Base-by-base conservation (phyloP, 345 rosid genomes). In the Eucalyptus sp. region DNA sequence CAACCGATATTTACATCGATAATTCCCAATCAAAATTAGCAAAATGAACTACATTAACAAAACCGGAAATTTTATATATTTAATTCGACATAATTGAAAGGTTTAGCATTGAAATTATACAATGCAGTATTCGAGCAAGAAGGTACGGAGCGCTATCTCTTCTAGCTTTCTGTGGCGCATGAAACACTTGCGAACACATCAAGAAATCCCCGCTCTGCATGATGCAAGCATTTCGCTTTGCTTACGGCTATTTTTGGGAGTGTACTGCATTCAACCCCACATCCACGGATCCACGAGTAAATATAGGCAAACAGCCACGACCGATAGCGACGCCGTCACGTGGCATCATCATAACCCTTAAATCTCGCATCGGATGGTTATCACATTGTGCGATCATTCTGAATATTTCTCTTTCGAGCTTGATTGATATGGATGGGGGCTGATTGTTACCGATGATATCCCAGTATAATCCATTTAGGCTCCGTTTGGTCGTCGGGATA, bases 1-100 rank as follows among this genome's bases (percentile, higher is more conserved):
- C 0, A 24, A 0, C 8, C 0, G 0, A 10, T 24, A 22, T 56
- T 56, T 22, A 24, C 62, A 4, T 56, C 13, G 3, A 22, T 2
- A 10, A 9, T 56, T 56, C 5, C 27, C 12, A 10, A 24, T 2
- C 29, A 22, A 56, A 56, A 56, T 56, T 4, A 24, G 29, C 27
- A 56, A 56, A 56, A 56, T 24, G 62, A 24, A 56, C 5, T 0
- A 10, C 13, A 24, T 56, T 10, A 3, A 22, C 6, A 56, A 2
- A 56, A 56, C 0, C 5, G 5, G 0, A 24, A 24, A 0, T 22
- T 22, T 0, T 56, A 9, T 56, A 56, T 22, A 10, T 8, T 10
- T 24, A 56, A 56, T 22, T 56, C 0, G 8, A 24, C 0, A 56
- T 0, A 56, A 56, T 56, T 56, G 12, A 56, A 56, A 24, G 0